A percentile compares a stretch with the other conserved stretches of the same genome.
phyloP scores from a whole-genome alignment of 225 moss, liverwort and hornwort species.

The Neckera pumila region DNA sequence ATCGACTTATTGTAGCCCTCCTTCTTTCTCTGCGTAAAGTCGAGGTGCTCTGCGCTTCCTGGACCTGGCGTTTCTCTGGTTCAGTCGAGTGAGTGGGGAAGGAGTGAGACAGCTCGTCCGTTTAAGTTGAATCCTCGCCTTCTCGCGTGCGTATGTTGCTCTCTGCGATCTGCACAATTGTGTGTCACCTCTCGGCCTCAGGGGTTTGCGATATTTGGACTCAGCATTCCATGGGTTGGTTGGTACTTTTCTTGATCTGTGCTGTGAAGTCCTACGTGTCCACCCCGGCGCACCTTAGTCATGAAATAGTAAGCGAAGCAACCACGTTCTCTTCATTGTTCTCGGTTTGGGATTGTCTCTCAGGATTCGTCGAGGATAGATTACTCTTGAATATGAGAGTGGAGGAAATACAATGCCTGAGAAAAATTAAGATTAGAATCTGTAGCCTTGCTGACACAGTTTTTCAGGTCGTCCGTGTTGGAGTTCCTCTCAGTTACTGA shows the following conservation, averaged over 20 bases:
- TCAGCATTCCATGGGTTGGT: background rate
- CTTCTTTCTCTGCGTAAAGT: background rate
- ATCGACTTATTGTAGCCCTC: background rate
- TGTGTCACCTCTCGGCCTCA: background rate
- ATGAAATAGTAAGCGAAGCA: background rate
- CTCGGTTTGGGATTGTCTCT: background rate
- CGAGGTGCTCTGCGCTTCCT: background rate
- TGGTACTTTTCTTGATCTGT: conserved; percentile 4
- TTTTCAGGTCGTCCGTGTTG: background rate
- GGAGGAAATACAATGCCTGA: background rate
- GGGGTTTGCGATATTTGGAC: background rate
- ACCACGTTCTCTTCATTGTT: background rate
- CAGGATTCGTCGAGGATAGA: background rate
- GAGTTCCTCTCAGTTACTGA: background rate
- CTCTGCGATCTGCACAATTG: background rate
- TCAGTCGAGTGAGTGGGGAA: background rate
- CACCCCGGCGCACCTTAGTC: background rate
- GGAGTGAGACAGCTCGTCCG: background rate
- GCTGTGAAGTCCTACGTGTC: background rate
- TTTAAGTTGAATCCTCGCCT: background rate
- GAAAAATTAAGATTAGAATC: background rate
- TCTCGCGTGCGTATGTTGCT: background rate
- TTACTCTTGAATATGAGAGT: background rate
- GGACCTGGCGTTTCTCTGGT: background rate
- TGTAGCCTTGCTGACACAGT: background rate